Conservation (phyloP, 2,329 filamentous ascomycete genomes). For the Falciphora oryzae region DNA sequence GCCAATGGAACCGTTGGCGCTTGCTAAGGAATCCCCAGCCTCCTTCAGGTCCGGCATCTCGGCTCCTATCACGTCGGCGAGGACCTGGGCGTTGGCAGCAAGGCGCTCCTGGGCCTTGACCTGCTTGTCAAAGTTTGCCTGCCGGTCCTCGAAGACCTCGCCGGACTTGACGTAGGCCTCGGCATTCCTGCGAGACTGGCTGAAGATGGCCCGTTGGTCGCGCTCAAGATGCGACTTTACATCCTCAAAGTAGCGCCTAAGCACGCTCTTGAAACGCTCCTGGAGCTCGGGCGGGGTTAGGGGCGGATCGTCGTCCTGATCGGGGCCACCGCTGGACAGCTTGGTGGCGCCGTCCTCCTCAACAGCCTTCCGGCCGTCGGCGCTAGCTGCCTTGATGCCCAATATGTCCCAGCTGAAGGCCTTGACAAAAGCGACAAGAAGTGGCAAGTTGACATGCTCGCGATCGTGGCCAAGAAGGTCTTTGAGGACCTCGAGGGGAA, state of each 20-base stretch:
- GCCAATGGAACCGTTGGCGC: conserved; percentile 74
- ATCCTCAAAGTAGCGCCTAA: conserved; percentile 86
- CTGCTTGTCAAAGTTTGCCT: conserved; percentile 92
- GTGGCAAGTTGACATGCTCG: conserved; percentile 82
- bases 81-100: conserved; percentile 79
- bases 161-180: conserved; percentile 98
- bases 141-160: conserved; percentile 95
- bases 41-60: conserved; percentile 95
- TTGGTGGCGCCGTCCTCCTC: conserved; percentile 72
- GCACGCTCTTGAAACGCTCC: conserved; percentile 77
- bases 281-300: conserved; percentile 72
- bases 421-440: conserved; percentile 94
- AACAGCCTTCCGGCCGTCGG: conserved; percentile 76
- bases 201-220: conserved; percentile 85
- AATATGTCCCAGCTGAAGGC: conserved; percentile 94
- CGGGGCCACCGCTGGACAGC: conserved; percentile 32
- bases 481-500: conserved; percentile 95
- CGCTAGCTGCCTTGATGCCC: conserved; percentile 64
- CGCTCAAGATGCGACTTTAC: conserved; percentile 81
- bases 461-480: conserved; percentile 90
- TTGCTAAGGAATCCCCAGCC: conserved; percentile 62
- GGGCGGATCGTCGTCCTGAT: conserved; percentile 58
- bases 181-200: conserved; percentile 88
- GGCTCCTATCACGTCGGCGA: conserved; percentile 79
- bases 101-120: conserved; percentile 89